Conservation (phyloP, 345 rosid species). For the Eucalyptus regnans region DNA sequence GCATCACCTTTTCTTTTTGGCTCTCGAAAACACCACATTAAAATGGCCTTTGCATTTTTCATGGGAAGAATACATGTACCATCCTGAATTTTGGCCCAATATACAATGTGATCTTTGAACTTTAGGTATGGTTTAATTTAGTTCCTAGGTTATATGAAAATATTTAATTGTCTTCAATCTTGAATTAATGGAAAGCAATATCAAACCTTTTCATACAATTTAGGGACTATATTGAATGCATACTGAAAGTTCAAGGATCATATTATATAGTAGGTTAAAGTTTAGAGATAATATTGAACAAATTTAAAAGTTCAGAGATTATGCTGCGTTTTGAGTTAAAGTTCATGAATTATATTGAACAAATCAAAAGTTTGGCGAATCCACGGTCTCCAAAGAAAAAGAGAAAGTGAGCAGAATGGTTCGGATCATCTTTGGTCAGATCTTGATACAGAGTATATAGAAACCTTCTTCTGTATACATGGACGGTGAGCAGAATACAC, state of each 20-base stretch:
- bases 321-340: not conserved
- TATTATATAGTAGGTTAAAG: too few species aligned
- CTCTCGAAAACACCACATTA: not conserved
- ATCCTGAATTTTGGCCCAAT: fast-evolving
- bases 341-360: not conserved
- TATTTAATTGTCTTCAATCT: not conserved
- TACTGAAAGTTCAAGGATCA: too few species aligned
- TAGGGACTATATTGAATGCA: fast-evolving
- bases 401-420: not conserved
- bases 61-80: not conserved
- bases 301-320: not conserved
- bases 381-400: not conserved
- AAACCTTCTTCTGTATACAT: not conserved
- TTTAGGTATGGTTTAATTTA: not conserved
- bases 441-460: not conserved
- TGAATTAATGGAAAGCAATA: too few species aligned
- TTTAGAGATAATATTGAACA: too few species aligned
- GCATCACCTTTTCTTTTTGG: not conserved
- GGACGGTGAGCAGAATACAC: not conserved
- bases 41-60: not conserved
- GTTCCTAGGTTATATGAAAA: fast-evolving
- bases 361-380: fast-evolving
- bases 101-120: fast-evolving
- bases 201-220: too few species aligned
- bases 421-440: not conserved